Evolutionary conservation across 163 green algal species (phyloP), one percentile per base, ranked within the genome.

Genomic region (Scenedesmus sp.): DNA sequence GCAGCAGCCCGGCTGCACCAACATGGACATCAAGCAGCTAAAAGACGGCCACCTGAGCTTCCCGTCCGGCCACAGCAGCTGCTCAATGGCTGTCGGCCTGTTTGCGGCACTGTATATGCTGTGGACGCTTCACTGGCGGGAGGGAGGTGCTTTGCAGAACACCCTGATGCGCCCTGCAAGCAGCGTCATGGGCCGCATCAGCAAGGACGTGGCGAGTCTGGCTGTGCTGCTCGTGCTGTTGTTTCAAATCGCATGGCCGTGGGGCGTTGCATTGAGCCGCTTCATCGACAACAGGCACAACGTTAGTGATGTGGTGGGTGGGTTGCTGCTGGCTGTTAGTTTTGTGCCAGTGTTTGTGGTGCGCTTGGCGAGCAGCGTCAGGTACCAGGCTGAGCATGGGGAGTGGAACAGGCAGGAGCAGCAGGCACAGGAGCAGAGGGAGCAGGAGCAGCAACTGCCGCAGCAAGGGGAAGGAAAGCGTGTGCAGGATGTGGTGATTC

Each of bases 261-360:
- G 91, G 91, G 87, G 84, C n/a, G 89, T 95, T 68, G 93, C 87
- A 13, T 61, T 92, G n/a, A 91, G 59, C 73, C 91, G 93, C 56
- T 93, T 94, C 90, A 94, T 92, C 37, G 93, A 95, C 65, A 94
- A 93, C 90, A 86, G 91, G 37, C 93, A 95, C 87, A 84, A 93
- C 86, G 72, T 65, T 5, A 80, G 53, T 12, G 93, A 95, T 44
- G 83, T 95, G 20, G 86, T 92, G 30, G 90, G 33, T 3, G 93
- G 93, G 7, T 85, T 92, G 12, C 80, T 95, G 43, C 85, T 95
- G 33, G 93, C 82, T 33, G 22, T 82, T 9, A 65, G 80, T 24
- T 91, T 95, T 73, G 88, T 73, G 24, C 81, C 88, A 3, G 20
- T 92, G 15, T 92, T 91, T 51, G 13, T 91, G 42, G 26, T 83